Evolutionary conservation across 352 stramenopile genomes (phyloP), one percentile per base, ranked within the genome.

Genomic region (Phytophthora megakarya): DNA sequence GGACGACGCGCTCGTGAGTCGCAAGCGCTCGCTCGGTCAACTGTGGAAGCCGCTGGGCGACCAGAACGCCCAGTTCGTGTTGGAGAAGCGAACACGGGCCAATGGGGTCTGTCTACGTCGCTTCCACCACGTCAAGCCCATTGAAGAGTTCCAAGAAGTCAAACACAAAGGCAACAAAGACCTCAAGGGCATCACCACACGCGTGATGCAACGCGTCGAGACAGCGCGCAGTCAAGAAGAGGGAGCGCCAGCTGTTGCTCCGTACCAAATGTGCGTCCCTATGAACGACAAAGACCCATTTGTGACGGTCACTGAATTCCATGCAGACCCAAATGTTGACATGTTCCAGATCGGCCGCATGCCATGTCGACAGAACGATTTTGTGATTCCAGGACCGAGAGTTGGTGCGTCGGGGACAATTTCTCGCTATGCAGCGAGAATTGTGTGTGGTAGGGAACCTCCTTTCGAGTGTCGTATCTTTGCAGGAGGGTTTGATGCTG

Each of bases 311-410:
- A 89, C 78, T 11, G 85, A 93, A 68, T 93, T 88, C 56, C 61
- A 72, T 35, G 45, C 61, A 5, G 80, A 90, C 30, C 12, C 56
- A 8, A 61, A 42, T 23, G 61, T 62, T 18, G 85, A 93, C 47
- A 86, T 93, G 82, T 93, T 91, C 61, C 85, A 93, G 70, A 89
- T 93, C 47, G 85, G 85, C 16, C 82, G 85, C 26, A 87, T 91
- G 80, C 85, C 85, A 13, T 91, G 82, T 45, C 61, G 52, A 0
- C 76, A 89, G 50, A 93, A 93, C 61, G 82, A 92, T 59, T 87
- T 93, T 26, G 80, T 91, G 30, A 86, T 93, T 40, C 85, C 85
- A 0, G 85, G 85, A 0, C 85, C 83, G n/a, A 70, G 84, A 25
- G 81, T 92, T 7, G 85, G 85, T 6, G 73, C 82, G 4, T 91